Evolutionary conservation across 208 protist genomes (phyloP).

Genomic region (Naegleria lovaniensis): DNA sequence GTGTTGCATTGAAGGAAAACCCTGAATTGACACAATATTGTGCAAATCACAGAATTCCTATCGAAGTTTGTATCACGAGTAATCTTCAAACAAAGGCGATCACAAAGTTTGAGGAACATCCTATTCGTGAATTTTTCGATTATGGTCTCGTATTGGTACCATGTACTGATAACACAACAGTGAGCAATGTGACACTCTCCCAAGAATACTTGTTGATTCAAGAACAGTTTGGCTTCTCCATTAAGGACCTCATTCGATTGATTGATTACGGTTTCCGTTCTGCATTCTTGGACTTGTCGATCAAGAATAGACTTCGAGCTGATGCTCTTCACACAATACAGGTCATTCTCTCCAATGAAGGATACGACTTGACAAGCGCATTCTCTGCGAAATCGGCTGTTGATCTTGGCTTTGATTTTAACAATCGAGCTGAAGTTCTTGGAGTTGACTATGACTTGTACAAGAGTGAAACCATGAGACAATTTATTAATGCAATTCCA

Average conservation of each 20-base stretch:
- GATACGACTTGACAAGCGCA: not conserved
- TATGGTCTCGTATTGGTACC: constrained; percentile 45
- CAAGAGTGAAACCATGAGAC: not conserved
- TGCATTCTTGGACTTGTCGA: constrained; percentile 26
- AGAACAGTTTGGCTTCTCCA: constrained; percentile 42
- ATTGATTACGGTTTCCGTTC: constrained; percentile 43
- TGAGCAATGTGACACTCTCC: constrained; percentile 44
- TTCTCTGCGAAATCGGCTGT: not conserved
- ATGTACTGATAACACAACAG: constrained; percentile 52
- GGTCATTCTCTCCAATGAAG: not conserved
- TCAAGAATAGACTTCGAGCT: not conserved
- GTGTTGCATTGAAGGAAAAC: constrained; percentile 46
- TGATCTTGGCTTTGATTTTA: not conserved
- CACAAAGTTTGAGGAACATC: constrained; percentile 37
- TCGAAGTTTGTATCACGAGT: constrained; percentile 53
- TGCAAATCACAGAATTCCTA: constrained; percentile 43
- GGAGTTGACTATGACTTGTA: not conserved
- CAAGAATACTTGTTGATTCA: constrained; percentile 48
- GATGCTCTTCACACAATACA: not conserved
- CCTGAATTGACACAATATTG: constrained; percentile 44
- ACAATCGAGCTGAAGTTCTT: not conserved
- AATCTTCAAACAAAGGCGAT: constrained; percentile 57
- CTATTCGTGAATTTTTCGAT: constrained; percentile 55
- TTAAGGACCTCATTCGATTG: constrained; percentile 49
- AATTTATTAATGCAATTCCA: not conserved